A percentile compares a stretch with the other conserved stretches of the same genome.
Conservation (phyloP, 208 protist species). For the Balamuthia mandrillaris region DNA sequence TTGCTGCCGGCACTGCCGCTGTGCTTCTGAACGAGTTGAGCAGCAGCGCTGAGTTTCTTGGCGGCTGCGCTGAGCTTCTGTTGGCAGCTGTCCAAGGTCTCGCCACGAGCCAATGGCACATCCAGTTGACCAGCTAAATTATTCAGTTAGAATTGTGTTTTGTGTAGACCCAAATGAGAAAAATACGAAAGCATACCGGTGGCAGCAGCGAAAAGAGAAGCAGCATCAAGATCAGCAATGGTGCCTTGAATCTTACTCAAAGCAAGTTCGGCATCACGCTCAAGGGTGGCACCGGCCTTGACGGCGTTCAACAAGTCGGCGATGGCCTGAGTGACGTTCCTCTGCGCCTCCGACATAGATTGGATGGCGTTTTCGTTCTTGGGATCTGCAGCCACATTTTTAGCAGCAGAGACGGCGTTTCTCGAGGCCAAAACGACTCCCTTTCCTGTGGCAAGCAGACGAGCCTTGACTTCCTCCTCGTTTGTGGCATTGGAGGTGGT, state of each 20-base stretch:
- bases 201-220: too few species aligned
- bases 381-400: constrained; percentile 28
- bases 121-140: too few species aligned
- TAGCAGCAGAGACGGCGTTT: constrained; percentile 32
- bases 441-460: constrained; percentile 1
- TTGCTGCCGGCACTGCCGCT: too few species aligned
- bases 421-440: neutral
- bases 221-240: constrained; percentile 28
- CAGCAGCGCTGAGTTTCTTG: neutral
- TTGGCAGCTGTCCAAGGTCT: constrained; percentile 8
- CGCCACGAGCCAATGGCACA: too few species aligned
- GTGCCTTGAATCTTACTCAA: neutral
- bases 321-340: constrained; percentile 19
- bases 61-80: neutral
- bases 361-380: constrained; percentile 31
- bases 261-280: constrained; percentile 25
- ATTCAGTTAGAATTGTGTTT: too few species aligned
- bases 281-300: constrained; percentile 1
- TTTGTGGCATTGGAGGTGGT: too few species aligned
- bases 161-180: too few species aligned
- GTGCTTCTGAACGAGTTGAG: too few species aligned
- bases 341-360: constrained; percentile 9
- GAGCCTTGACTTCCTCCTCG: constrained; percentile 25
- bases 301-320: constrained; percentile 34
- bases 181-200: too few species aligned